Conservation (phyloP, 805 yeast species). For the Zygotorulaspora florentina region DNA sequence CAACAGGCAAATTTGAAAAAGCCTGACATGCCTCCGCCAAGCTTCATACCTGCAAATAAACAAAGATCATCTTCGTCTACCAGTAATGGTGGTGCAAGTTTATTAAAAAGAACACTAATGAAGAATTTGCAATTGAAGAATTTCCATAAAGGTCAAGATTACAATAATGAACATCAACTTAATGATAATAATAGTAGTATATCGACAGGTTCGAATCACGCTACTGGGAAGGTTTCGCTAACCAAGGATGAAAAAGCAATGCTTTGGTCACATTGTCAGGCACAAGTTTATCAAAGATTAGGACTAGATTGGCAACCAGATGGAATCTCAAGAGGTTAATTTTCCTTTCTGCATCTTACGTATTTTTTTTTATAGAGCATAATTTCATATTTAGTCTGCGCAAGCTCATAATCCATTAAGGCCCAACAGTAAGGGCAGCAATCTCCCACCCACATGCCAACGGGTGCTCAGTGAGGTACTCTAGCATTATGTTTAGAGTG, state of each 20-base stretch:
- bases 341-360: neutral
- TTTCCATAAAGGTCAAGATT: constrained; percentile 4
- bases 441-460: too few relatives aligned
- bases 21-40: constrained; percentile 37
- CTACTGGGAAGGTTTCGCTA: constrained; percentile 30
- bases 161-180: neutral
- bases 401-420: too few relatives aligned
- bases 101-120: constrained; percentile 36
- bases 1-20: constrained; percentile 19
- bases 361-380: too few relatives aligned
- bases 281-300: constrained; percentile 51
- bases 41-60: constrained; percentile 22
- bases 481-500: too few relatives aligned
- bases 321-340: constrained; percentile 16
- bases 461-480: too few relatives aligned
- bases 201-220: constrained; percentile 14
- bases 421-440: too few relatives aligned
- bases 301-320: constrained; percentile 61
- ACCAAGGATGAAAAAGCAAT: constrained; percentile 53
- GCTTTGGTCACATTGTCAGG: constrained; percentile 64
- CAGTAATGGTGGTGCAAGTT: constrained; percentile 7
- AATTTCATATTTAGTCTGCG: too few relatives aligned
- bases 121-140: constrained; percentile 22
- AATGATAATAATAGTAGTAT: constrained; percentile 3
- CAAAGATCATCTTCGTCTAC: constrained; percentile 7